Base-by-base conservation (phyloP, 2,329 filamentous ascomycete species). In the Phyllosticta citribraziliensis region DNA sequence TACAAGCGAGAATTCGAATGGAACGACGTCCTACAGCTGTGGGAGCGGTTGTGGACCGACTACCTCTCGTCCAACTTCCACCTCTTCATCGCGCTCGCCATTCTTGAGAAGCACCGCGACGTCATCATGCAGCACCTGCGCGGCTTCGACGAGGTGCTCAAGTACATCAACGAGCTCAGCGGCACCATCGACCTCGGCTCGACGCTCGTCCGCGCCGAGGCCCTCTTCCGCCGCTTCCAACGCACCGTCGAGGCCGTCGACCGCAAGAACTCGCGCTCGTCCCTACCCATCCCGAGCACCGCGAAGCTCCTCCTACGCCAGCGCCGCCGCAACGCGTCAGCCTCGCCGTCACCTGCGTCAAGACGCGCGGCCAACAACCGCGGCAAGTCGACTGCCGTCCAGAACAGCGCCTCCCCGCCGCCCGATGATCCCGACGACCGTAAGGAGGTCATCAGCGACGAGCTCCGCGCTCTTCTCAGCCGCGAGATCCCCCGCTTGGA, bases 1-100 rank as follows among this genome's bases (percentile, higher is more conserved):
- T 99, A 94, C 75, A 99, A 99, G 79, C 88, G 94, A 55, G 94
- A 99, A 74, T 99, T 99, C 68, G 83, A 85, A 66, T 99, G 93
- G 90, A 73, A 82, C 55, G 91, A 97, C 69, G 85, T 96, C 11
- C 78, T 97, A 35, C 84, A 89, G 19, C 78, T 99, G 3, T 99
- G 94, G 94, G 94, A 99, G 74, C 81, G 84, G 0, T 77, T 97
- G 2, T 99, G 95, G 94, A 97, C 94, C 1, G 94, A 99, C 72
- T 94, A 88, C 67, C 75, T 91, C 63, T 92, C 84, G 69, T 89
- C 89, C 67, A 91, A 89, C 70, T 99, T 97, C 75, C 94, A 97
- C 71, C 79, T 99, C 14, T 99, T 99, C 71, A 82, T 99, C 64
- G 94, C 95, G 0, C 76, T 99, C 52, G 93, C 94, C 0, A 96